Evolutionary conservation across 306 rosid genomes (phyloP), one percentile per base, ranked within the genome.

Genomic region (Quercus engelmannii): DNA sequence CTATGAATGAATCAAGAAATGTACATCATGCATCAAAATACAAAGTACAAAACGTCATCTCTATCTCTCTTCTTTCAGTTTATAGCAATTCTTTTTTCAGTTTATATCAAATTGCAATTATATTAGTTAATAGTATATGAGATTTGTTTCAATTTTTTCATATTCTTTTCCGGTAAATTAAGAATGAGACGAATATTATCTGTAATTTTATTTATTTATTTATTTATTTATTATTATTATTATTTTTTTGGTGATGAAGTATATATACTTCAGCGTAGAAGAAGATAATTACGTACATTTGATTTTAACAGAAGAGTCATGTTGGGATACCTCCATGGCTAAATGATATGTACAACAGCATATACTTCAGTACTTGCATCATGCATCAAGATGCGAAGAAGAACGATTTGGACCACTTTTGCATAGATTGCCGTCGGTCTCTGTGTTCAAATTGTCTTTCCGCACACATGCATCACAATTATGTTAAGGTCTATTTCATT

Each of bases 371-470:
- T 49, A 46, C 5, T 30, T 82, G 86, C 38, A 15, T 43, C 5
- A 25, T 20, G 3, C 86, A 82, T 61, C 75, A 54, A 3, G 33
- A 74, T 33, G 6, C 49, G 5, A 82, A 78, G 74, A 78, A 58
- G 76, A 82, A 78, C 26, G 68, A 78, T 23, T 68, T 70, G 15
- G 79, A 83, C 20, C 72, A 57, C 61, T 83, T 83, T 49, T 83
- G 82, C 56, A 78, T 78, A 17, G 82, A 83, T 6, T 74, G 86
- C 49, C 58, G 14, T 57, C 73, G n/a, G 6, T 65, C 86, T 57
- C 13, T 83, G 5, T 83, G 86, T 54, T 61, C 64, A 3, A 83
- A 74, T 61, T 78, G 82, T 55, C 82, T 83, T 74, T 10, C 35
- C 19, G 6, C 54, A n/a, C 86, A 83, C 52, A n/a, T 23, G 14